Base-by-base conservation (phyloP, 1,284 basidiomycete genomes). In the Heterobasidion irregulare region DNA sequence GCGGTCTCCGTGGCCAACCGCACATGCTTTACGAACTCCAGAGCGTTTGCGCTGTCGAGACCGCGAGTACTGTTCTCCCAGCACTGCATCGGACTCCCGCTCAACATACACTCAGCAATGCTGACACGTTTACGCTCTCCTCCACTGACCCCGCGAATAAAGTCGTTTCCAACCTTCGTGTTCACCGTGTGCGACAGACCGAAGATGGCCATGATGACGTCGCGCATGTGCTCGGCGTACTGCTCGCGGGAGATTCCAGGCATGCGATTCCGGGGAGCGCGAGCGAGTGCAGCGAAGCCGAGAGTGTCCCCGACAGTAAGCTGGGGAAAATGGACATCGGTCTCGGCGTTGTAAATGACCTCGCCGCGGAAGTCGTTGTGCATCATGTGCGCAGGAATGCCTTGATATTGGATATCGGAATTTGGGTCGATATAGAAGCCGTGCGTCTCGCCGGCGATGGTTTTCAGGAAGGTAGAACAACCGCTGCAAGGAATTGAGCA, bases 31-130 rank as follows among this genome's bases (percentile, higher is more conserved):
- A 60, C 80, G 15, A 52, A 52, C 51, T 52, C 51, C 16, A 88
- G 71, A 0, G 87, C 86, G 0, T 85, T 89, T 38, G 79, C 79
- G 2, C 87, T 74, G 62, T 92, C 89, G 35, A 92, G 74, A 58
- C 89, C 87, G 18, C 85, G 78, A 0, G 84, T 85, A 2, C 84
- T 80, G 57, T 80, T 82, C 36, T 79, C 77, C 71, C 76, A 78
- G 6, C 63, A 44, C 58, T 62, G 53, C 47, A 49, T 57, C 53
- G 44, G 56, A 55, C 55, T 47, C 16, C 59, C 47, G 35, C 55
- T 57, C 32, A 59, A 55, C 5, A 55, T 47, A 66, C 75, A 76
- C 65, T 84, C 81, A 46, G 76, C 74, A 56, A 83, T 78, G 2
- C 76, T 78, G n/a, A 83, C 80, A 57, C 80, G 76, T 69, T 83